Percentiles rank a stretch among this genome's conserved stretches.
phyloP scores from a whole-genome alignment of 805 yeast genomes.

The Sugiyamaella americana region DNA sequence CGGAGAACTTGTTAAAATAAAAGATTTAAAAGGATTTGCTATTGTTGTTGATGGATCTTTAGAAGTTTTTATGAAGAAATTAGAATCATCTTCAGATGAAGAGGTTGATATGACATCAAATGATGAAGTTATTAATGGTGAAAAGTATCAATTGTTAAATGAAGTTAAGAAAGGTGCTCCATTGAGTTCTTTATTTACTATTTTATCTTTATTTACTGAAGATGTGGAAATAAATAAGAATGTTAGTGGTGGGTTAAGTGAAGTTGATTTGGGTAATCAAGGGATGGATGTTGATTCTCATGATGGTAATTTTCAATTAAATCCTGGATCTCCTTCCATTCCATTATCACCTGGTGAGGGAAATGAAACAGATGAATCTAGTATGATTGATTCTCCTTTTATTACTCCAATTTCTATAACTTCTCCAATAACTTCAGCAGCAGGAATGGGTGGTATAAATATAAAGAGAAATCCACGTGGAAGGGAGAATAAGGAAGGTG shows the following conservation, averaged over 20 bases:
- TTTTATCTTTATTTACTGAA: conserved; percentile 65
- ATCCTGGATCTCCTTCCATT: not conserved
- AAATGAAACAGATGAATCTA: conserved; percentile 9
- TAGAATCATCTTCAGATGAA: not conserved
- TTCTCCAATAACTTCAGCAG: not conserved
- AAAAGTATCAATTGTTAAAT: conserved; percentile 62
- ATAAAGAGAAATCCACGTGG: not conserved
- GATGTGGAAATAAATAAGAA: conserved; percentile 29
- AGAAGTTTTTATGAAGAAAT: conserved; percentile 62
- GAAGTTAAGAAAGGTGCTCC: conserved; percentile 82
- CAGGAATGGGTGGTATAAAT: not conserved
- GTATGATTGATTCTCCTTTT: not conserved
- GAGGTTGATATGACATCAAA: conserved; percentile 3
- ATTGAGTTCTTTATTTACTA: conserved; percentile 72
- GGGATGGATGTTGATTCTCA: not conserved
- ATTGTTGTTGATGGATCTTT: conserved; percentile 89
- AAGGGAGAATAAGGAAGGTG: too few relatives aligned
- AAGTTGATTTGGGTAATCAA: not conserved
- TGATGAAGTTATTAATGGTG: conserved; percentile 37
- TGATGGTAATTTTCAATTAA: not conserved
- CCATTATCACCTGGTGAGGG: conserved; percentile 2
- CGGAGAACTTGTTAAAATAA: conserved; percentile 70
- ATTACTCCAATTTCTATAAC: not conserved
- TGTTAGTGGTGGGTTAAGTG: not conserved
- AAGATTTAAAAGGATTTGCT: conserved; percentile 76